Base-by-base conservation (phyloP, 148 eudicot species). In the Rhododendron ferrugineum region DNA sequence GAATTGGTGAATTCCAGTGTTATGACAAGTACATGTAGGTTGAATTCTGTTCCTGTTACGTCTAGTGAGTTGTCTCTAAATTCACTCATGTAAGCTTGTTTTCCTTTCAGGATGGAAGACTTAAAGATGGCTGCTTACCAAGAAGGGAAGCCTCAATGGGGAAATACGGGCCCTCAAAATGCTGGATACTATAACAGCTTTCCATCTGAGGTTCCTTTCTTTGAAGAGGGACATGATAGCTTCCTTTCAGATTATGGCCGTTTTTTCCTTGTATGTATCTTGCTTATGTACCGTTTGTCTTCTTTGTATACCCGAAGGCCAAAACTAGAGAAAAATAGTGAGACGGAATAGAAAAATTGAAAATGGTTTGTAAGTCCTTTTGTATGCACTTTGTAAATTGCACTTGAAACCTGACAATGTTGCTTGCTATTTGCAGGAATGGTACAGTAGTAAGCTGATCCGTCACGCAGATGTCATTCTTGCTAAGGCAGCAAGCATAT, bases 1-100 rank as follows among this genome's bases (percentile, higher is more conserved):
- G 96, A 80, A 92, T 92, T 85, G 96, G 96, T 84, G 94, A 92
- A 89, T 92, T 93, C 80, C 95, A 93, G 83, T 91, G 94, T 87
- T 92, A 90, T 82, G 94, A 92, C 86, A 91, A 92, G 79, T 92
- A 91, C 88, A 92, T 92, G 94, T 92, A 87, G n/a, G 92, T 83
- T 84, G 44, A 68, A 81, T 47, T 32, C 79, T 73, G 36, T 37
- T 18, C 73, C 68, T 77, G 16, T 20, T 14, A 79, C 58, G 44
- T 42, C 77, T 60, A 34, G n/a, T 83, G 58, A 14, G 47, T 23
- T 76, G 54, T 14, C 15, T 70, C 7, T 78, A 60, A 20, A 23
- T 40, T 40, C 52, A n/a, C 73, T 87, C 74, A 75, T 70, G 49
- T 62, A 11, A 23, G 37, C 32, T 85, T 79, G 50, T 84, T 34